Base-by-base conservation (phyloP, 2,329 filamentous ascomycete species). In the Amylocarpus encephaloides region DNA sequence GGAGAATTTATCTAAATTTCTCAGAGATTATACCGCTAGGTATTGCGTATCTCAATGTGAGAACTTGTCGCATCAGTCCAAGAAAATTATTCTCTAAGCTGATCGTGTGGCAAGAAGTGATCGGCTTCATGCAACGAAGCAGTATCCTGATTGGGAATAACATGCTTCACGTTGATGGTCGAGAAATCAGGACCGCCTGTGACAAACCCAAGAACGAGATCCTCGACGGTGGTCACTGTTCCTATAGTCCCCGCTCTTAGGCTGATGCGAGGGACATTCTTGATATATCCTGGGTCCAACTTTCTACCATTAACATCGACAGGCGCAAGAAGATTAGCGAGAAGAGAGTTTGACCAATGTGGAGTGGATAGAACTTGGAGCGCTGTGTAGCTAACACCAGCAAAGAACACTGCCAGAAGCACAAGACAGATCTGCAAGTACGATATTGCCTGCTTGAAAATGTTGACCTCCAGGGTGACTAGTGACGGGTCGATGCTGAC, bases 261-360 rank as follows among this genome's bases (percentile, higher is more conserved):
- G 11, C 22, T 16, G 19, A 46, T 40, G 13, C 39, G 33, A 2
- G 44, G 44, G 18, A 46, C 44, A 9, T n/a, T 29, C 2, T 46
- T 26, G 5, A 46, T 38, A 11, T 46, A 46, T 2, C 44, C 34
- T 7, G 44, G 44, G 2, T 39, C 22, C 18, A 22, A 26, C 34
- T 38, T 46, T 32, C 29, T 16, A 9, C 19, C 39, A 19, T 12
- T 35, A 19, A 12, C 16, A 13, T 43, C 29, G 15, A 41, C 22
- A 1, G 46, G 38, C 7, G 38, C 46, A 19, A 48, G 16, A 5
- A 48, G 11, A 36, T 35, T 48, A 12, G 32, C 30, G 12, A 48
- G 38, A n/a, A 48, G 30, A 26, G 46, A 48, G 32, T 18, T 42
- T 7, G 46, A 43, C 46, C 38, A 48, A n/a, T 48, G 46, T 6